Base-by-base conservation (phyloP, 352 stramenopile species). In the Thalassiosira ordinaria region DNA sequence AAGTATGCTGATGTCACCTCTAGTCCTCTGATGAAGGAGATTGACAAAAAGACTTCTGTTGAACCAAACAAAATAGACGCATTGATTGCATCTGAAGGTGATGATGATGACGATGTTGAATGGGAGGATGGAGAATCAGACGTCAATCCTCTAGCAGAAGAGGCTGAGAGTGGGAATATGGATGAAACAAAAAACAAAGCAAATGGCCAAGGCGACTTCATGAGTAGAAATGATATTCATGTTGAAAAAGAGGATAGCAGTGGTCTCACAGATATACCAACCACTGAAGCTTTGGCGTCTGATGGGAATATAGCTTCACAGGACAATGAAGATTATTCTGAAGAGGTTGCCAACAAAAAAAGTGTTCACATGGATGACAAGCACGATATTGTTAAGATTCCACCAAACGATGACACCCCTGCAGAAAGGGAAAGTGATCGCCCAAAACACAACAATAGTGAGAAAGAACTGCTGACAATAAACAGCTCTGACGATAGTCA, bases 81-180 rank as follows among this genome's bases (percentile, higher is more conserved):
- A 31, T 14, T 33, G 26, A 59, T 44, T 27, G 53, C 18, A 33
- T 49, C 0, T 20, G 72, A 77, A 44, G 57, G 22, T 66, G 55
- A 81, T 24, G 55, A 78, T 41, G 79, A 85, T 22, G 77, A 78
- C 2, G 84, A 88, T 13, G 53, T 84, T 62, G 80, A 81, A 24
- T 89, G 71, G 74, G 82, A 91, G 74, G 82, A 91, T 63, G 78
- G 78, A n/a, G 65, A 80, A 44, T 78, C 39, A 70, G 66, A 68
- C 41, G 33, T 27, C 3, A 7, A 20, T 53, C 9, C 11, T 7
- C 26, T 60, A 22, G 22, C 20, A 18, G 26, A 55, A 0, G 46
- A 22, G 18, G 18, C 16, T 20, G 22, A 39, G 33, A 14, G 11
- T 61, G 24, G 14, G 18, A 26, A 55, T 55, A 20, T 14, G 41